phyloP scores from a whole-genome alignment of 208 protist species.

The Balamuthia mandrillaris region DNA sequence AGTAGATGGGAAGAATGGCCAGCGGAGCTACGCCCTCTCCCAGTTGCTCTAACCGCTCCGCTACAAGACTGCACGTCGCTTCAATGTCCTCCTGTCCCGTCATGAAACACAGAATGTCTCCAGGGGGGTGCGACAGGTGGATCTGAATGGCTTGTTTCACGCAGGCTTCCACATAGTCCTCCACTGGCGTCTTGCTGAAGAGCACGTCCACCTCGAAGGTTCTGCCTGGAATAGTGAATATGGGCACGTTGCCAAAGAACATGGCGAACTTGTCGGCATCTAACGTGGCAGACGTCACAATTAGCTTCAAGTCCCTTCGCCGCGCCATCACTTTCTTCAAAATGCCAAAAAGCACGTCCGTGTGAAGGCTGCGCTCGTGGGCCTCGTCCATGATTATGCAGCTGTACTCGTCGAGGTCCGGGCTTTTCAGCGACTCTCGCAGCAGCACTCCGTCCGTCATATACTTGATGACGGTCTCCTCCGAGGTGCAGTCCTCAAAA shows the following conservation, averaged over 20 bases:
- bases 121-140: conserved; percentile 82
- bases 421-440: conserved; percentile 71
- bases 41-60: conserved; percentile 49
- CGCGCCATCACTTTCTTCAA: conserved; percentile 77
- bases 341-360: conserved; percentile 95
- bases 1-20: conserved; percentile 87
- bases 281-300: conserved; percentile 99
- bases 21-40: conserved; percentile 65
- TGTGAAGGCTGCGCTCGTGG: conserved; percentile 89
- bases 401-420: conserved; percentile 71
- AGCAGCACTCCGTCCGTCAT: conserved; percentile 91
- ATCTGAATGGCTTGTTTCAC: conserved; percentile 88
- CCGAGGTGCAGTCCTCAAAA: conserved; percentile 70
- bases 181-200: conserved; percentile 82
- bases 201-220: conserved; percentile 95
- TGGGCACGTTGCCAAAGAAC: conserved; percentile 89
- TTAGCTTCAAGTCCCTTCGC: conserved; percentile 93
- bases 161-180: conserved; percentile 96
- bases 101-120: conserved; percentile 99
- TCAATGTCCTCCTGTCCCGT: conserved; percentile 99
- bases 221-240: conserved; percentile 76
- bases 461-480: conserved; percentile 77
- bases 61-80: conserved; percentile 65
- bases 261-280: conserved; percentile 91
- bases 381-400: conserved; percentile 88